These are phyloP conservation scores for Skeletonema potamos DNA, from an alignment of 108 stramenopile species.

Conservation along the genomic window DNA sequence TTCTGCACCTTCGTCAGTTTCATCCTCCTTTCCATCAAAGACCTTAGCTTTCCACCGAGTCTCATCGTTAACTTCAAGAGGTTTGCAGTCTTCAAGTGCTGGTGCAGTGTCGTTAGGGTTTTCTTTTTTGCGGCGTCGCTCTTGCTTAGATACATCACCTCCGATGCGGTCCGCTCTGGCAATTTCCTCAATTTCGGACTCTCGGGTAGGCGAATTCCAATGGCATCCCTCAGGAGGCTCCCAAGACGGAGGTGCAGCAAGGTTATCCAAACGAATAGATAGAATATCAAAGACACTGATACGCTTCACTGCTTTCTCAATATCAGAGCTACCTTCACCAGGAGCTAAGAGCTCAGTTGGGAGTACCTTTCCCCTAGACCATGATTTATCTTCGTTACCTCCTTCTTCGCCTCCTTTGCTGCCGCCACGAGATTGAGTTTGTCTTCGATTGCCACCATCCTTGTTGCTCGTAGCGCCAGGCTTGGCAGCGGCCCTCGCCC, in stretches of 20 bases:
- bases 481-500: conserved; percentile 36
- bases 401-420: conserved; percentile 12
- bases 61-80: conserved; percentile 79
- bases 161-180: conserved; percentile 40
- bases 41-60: conserved; percentile 76
- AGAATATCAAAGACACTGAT: conserved; percentile 53
- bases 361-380: conserved; percentile 28
- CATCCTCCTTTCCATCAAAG: conserved; percentile 29
- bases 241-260: conserved; percentile 53
- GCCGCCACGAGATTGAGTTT: conserved; percentile 34
- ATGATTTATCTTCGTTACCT: conserved; percentile 9
- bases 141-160: conserved; percentile 37
- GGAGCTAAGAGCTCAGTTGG: conserved; percentile 43
- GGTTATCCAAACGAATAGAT: conserved; percentile 48
- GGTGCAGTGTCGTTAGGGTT: conserved; percentile 69
- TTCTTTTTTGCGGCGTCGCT: conserved; percentile 10
- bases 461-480: conserved; percentile 6
- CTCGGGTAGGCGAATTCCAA: conserved; percentile 45
- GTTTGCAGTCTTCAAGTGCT: conserved; percentile 73
- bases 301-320: conserved; percentile 65
- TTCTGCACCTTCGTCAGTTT: conserved; percentile 24
- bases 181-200: conserved; percentile 37
- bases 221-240: conserved; percentile 43
- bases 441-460: conserved; percentile 30
- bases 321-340: conserved; percentile 56